phyloP scores from a whole-genome alignment of 805 yeast genomes.

The Clavispora asparagi region DNA sequence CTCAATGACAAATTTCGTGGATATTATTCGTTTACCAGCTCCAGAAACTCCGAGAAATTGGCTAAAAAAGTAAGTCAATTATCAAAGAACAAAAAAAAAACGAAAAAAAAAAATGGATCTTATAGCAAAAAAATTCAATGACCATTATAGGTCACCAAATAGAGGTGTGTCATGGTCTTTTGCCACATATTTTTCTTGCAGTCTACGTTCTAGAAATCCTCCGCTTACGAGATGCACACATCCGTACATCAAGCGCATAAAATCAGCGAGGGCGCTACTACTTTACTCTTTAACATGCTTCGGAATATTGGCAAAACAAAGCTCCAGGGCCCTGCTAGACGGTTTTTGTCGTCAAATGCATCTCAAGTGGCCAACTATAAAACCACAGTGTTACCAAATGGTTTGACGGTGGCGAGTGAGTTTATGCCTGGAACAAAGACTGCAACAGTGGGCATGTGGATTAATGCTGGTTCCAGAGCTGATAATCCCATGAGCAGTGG shows the following conservation, averaged over 20 bases:
- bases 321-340: background rate
- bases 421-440: slow-evolving; percentile 80
- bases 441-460: slow-evolving; percentile 98
- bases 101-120: too few relatives aligned
- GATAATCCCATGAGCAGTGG: slow-evolving; percentile 84
- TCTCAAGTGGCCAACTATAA: slow-evolving; percentile 25
- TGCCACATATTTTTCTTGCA: background rate
- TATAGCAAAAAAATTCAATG: too few relatives aligned
- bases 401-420: slow-evolving; percentile 92
- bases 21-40: too few relatives aligned
- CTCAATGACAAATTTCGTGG: too few relatives aligned
- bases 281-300: background rate
- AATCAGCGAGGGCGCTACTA: background rate
- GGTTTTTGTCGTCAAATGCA: slow-evolving; percentile 1
- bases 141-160: too few relatives aligned
- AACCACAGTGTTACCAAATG: slow-evolving; percentile 80
- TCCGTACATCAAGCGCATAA: slow-evolving; percentile 1
- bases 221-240: background rate
- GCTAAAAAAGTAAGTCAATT: too few relatives aligned
- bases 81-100: too few relatives aligned
- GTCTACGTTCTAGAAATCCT: background rate
- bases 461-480: slow-evolving; percentile 97
- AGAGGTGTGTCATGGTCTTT: too few relatives aligned
- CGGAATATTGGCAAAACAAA: background rate
- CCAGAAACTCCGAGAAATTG: too few relatives aligned